Evolutionary conservation across 176 grass and related monocot genomes (phyloP), one percentile per base, ranked within the genome.

Genomic region (Alopecurus myosuroides): DNA sequence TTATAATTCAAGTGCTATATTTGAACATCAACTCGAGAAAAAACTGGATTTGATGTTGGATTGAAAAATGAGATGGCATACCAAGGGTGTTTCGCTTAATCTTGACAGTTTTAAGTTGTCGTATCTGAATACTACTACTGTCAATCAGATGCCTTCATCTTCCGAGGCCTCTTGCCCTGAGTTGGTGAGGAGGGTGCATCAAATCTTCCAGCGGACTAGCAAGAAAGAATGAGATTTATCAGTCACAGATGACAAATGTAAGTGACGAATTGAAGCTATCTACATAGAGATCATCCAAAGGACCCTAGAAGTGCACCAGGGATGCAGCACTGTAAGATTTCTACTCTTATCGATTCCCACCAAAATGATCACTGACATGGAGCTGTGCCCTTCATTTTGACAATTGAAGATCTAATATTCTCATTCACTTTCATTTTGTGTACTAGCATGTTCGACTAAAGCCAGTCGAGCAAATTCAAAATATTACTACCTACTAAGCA

Each of bases 141-240:
- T 98, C 78, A 91, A 81, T 95, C 96, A 67, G 96, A 93, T 30
- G 88, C 79, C 86, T 99, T 96, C 72, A 93, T 86, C 58, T 99
- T 99, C 75, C 91, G 81, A 89, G 93, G 97, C 81, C 89, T 88
- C 84, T 96, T 99, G 9, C 89, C 95, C 79, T 96, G 91, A 62
- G 97, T 58, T 19, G 93, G 97, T 37, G 97, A 99, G 30, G 97
- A 86, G 71, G 93, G 97, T 7, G 91, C 34, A 76, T 97, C 92
- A 85, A 90, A 90, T 88, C 97, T 95, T 90, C 93, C 93, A 81
- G 83, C 28, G 51, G 80, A 41, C 88, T 95, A 76, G 52, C 82
- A 84, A 86, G 85, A 62, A 74, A 19, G n/a, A 62, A 40, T 22
- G 71, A 80, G 26, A 56, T 41, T 71, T 33, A 84, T 25, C n/a